A percentile compares a stretch with the other conserved stretches of the same genome.
Evolutionary conservation across 345 rosid genomes (phyloP).

Genomic region (Barbarea vulgaris): DNA sequence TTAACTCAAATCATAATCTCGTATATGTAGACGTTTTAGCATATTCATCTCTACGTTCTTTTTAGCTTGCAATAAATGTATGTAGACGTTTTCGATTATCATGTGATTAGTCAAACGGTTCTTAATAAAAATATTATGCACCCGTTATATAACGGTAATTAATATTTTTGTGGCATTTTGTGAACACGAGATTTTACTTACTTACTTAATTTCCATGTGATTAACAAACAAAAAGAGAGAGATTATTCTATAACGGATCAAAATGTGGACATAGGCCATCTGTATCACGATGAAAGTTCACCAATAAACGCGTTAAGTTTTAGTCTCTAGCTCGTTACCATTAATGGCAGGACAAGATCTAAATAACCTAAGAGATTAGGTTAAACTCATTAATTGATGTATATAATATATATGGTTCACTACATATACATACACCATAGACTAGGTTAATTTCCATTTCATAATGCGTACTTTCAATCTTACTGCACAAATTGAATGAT

Average conservation of each 20-base stretch:
- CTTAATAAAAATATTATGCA: constrained; percentile 8
- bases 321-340: constrained; percentile 24
- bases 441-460: constrained; percentile 33
- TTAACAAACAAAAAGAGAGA: constrained; percentile 1
- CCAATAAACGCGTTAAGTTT: constrained; percentile 24
- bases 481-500: neutral
- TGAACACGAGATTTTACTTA: constrained; percentile 28
- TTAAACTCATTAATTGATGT: constrained; percentile 18
- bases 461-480: neutral
- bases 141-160: constrained; percentile 27
- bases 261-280: constrained; percentile 28
- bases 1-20: constrained; percentile 4
- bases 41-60: constrained; percentile 5
- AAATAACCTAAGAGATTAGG: constrained; percentile 23
- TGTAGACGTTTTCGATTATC: neutral
- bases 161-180: constrained; percentile 15
- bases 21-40: no score
- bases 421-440: constrained; percentile 1
- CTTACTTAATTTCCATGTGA: constrained; percentile 29
- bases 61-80: constrained; percentile 1
- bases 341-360: constrained; percentile 15
- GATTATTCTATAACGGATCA: constrained; percentile 21
- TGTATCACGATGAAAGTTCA: constrained; percentile 14
- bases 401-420: neutral
- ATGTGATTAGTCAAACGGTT: constrained; percentile 15